Base-by-base conservation (phyloP, 2,329 filamentous ascomycete genomes). In the Aspergillus novofumigatus region DNA sequence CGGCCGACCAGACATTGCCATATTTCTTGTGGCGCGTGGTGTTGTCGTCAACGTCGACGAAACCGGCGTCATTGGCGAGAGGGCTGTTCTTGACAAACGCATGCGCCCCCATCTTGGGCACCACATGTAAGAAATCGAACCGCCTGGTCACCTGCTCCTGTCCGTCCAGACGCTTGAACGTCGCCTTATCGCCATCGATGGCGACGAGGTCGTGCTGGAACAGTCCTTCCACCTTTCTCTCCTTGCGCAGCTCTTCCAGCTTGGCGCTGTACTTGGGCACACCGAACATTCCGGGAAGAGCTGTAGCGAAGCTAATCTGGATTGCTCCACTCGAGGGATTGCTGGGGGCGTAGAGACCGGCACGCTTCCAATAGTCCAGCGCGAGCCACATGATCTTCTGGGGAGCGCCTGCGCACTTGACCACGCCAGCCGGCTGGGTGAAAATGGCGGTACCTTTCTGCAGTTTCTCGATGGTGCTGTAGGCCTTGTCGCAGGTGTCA, bases 321-420 rank as follows among this genome's bases (percentile, higher is more conserved):
- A 85, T 78, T 2, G 76, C 65, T 0, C 81, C 83, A 5, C 51
- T 49, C 1, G 74, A 64, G 0, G 73, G 64, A 52, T 76, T 72
- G 54, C 60, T 58, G 1, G 77, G 64, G 54, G 79, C 67, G 69
- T 85, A 85, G 3, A 83, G 67, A 1, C 82, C 83, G 0, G 75
- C 74, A 29, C 73, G 72, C 70, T 81, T 83, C 83, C 83, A 86
- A 69, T 83, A 70, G 65, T 86, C 82, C 45, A 85, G 71, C 1
- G 83, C 83, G 17, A 86, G 77, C 83, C 83, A 86, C 81, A 86
- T 81, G 65, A 80, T 74, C 72, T 86, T 86, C 61, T 86, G 83
- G 10, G 83, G 83, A 2, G 83, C 83, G 47, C 83, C 83, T 2
- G 83, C 83, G 60, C 83, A 86, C 71, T 86, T 86, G 71, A 86